These are phyloP conservation scores for Vaucheria bursata DNA, from an alignment of 352 stramenopile genomes.

Conservation along the genomic window DNA sequence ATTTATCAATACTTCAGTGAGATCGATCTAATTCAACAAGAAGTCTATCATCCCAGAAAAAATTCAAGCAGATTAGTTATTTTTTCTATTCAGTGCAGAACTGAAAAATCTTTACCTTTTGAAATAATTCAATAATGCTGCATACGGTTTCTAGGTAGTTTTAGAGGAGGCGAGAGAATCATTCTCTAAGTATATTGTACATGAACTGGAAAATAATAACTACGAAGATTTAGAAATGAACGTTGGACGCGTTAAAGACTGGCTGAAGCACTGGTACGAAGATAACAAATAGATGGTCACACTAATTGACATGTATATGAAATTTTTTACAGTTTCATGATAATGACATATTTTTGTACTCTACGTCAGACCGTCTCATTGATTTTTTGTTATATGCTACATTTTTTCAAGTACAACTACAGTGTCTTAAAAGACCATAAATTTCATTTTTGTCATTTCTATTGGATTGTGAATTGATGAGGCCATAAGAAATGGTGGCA, in stretches of 20 bases:
- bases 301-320: too few relatives aligned
- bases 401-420: too few relatives aligned
- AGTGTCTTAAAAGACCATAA: too few relatives aligned
- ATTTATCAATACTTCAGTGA: not conserved
- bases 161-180: constrained; percentile 86
- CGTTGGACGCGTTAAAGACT: constrained; percentile 75
- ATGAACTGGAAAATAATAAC: constrained; percentile 83
- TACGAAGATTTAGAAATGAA: constrained; percentile 91
- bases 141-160: constrained; percentile 63
- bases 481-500: too few relatives aligned
- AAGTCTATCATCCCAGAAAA: not conserved
- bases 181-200: constrained; percentile 86
- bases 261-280: constrained; percentile 79
- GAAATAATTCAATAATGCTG: not conserved
- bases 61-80: constrained; percentile 5
- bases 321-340: too few relatives aligned
- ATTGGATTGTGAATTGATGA: too few relatives aligned
- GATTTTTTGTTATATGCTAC: too few relatives aligned
- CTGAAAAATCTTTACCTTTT: not conserved
- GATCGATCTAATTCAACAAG: not conserved
- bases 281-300: too few relatives aligned
- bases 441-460: too few relatives aligned
- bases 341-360: too few relatives aligned
- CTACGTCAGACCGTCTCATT: too few relatives aligned
- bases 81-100: not conserved